Conservation (phyloP, 352 stramenopile genomes). For the Globisporangium parvum region DNA sequence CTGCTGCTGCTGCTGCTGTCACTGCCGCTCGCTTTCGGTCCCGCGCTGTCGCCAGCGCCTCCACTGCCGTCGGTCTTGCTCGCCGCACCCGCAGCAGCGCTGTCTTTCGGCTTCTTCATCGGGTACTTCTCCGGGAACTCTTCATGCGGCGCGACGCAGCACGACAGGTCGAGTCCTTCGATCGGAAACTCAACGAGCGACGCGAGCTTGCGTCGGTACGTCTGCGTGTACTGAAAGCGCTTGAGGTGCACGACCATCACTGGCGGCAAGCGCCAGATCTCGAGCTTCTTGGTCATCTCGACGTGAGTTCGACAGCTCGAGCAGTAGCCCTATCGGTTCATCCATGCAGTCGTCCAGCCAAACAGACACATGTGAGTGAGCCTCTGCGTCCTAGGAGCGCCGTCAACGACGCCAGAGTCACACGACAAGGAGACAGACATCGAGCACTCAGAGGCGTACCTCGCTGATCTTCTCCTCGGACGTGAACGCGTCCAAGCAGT, state of each 20-base stretch:
- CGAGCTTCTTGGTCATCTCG: slow-evolving; percentile 97
- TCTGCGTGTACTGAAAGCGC: slow-evolving; percentile 97
- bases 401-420: neutral
- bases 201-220: slow-evolving; percentile 79
- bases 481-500: slow-evolving; percentile 83
- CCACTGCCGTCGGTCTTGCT: neutral
- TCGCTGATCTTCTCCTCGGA: slow-evolving; percentile 85
- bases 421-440: neutral
- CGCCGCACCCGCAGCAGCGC: neutral
- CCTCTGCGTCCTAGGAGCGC: neutral
- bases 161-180: slow-evolving; percentile 90
- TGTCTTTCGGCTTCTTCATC: slow-evolving; percentile 41
- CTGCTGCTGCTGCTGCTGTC: slow-evolving; percentile 1
- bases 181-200: slow-evolving; percentile 96
- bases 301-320: slow-evolving; percentile 93
- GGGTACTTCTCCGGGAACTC: slow-evolving; percentile 79
- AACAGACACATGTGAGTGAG: neutral
- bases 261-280: slow-evolving; percentile 95
- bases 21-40: neutral
- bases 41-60: neutral
- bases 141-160: slow-evolving; percentile 82
- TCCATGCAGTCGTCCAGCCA: neutral
- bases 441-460: slow-evolving; percentile 19
- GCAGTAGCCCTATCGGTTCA: slow-evolving; percentile 86
- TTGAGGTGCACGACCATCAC: slow-evolving; percentile 99